Conservation (phyloP, 192 early-diverging fungal species). For the Rhizoclosmatium sp. region DNA sequence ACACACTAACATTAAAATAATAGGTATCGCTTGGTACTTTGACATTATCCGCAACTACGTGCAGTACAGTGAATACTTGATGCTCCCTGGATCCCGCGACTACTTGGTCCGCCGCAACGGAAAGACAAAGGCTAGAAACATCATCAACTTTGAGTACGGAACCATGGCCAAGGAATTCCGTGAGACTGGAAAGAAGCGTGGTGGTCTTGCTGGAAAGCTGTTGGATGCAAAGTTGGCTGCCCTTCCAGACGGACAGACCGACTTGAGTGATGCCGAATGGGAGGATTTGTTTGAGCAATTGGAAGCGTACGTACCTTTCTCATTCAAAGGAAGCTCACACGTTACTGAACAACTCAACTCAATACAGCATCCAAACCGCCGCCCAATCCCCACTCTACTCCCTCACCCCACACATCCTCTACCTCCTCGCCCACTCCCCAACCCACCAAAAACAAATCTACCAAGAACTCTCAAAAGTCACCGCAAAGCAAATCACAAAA, state of each 20-base stretch:
- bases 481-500: neutral
- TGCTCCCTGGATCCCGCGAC: slow-evolving; percentile 24
- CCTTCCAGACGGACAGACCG: neutral
- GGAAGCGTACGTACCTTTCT: slow-evolving; percentile 14
- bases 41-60: slow-evolving; percentile 22
- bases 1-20: neutral
- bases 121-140: slow-evolving; percentile 20
- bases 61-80: slow-evolving; percentile 24
- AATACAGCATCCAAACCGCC: slow-evolving; percentile 16
- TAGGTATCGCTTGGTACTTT: slow-evolving; percentile 35
- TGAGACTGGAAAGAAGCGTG: neutral
- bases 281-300: slow-evolving; percentile 4
- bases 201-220: slow-evolving; percentile 6
- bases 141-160: neutral
- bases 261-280: neutral
- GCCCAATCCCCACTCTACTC: slow-evolving; percentile 30
- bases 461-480: slow-evolving; percentile 13
- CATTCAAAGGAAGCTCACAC: neutral
- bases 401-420: slow-evolving; percentile 20
- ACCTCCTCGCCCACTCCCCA: slow-evolving; percentile 22
- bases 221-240: neutral
- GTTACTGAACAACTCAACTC: neutral
- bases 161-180: neutral
- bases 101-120: slow-evolving; percentile 15
- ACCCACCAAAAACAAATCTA: slow-evolving; percentile 25